Conservation (phyloP, 1,139 yeast species). For the Yamadazyma jaroonii region DNA sequence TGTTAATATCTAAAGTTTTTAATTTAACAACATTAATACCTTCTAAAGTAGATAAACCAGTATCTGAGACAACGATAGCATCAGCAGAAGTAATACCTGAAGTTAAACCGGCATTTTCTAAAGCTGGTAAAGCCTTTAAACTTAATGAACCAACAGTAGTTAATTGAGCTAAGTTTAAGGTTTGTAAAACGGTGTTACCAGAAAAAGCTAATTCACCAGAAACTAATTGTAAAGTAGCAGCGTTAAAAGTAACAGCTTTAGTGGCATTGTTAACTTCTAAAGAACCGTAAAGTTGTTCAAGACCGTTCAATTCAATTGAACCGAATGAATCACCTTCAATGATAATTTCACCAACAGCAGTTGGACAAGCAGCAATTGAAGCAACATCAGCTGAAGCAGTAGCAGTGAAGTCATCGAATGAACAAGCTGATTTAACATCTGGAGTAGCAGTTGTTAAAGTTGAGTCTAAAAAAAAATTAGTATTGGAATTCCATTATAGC, state of each 20-base stretch:
- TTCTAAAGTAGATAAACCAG: slow-evolving; percentile 70
- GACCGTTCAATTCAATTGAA: slow-evolving; percentile 53
- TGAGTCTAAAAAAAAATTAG: slow-evolving; percentile 24
- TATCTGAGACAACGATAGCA: slow-evolving; percentile 77
- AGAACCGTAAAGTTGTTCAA: slow-evolving; percentile 73
- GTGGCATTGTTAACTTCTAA: slow-evolving; percentile 67
- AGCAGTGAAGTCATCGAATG: slow-evolving; percentile 58
- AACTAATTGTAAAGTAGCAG: slow-evolving; percentile 74
- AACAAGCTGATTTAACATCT: slow-evolving; percentile 53
- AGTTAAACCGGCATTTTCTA: slow-evolving; percentile 66
- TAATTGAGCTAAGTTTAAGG: slow-evolving; percentile 75
- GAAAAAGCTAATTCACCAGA: slow-evolving; percentile 65
- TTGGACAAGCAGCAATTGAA: slow-evolving; percentile 66
- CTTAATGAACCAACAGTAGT: slow-evolving; percentile 76
- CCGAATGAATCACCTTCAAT: slow-evolving; percentile 60
- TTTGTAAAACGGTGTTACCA: slow-evolving; percentile 63
- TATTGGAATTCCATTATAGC: background rate
- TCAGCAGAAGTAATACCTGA: slow-evolving; percentile 74
- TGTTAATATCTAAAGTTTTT: slow-evolving; percentile 81
- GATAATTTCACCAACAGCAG: slow-evolving; percentile 76
- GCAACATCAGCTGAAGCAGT: slow-evolving; percentile 80
- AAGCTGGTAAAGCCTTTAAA: slow-evolving; percentile 84
- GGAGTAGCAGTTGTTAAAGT: slow-evolving; percentile 51
- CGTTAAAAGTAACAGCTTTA: slow-evolving; percentile 59
- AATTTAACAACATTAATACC: slow-evolving; percentile 80